A percentile compares a stretch with the other conserved stretches of the same genome.
Conservation (phyloP, 78 protist species). For the Neovahlkampfia damariscottae region DNA sequence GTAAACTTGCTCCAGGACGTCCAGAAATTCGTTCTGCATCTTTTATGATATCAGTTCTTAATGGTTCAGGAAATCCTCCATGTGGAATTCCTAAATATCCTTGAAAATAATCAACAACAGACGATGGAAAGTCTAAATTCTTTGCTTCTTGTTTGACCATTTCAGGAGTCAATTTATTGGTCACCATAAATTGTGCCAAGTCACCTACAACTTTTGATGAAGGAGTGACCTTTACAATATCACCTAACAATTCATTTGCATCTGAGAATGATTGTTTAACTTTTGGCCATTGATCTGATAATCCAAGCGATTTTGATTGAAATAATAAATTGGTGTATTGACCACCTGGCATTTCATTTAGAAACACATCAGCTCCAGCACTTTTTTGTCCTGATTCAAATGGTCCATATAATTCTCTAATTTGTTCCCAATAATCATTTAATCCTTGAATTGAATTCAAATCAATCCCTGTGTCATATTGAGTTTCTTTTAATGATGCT, state of each 20-base stretch:
- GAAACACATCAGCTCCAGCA: slow-evolving; percentile 48
- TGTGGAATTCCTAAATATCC: slow-evolving; percentile 43
- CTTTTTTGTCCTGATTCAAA: slow-evolving; percentile 23
- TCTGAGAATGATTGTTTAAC: slow-evolving; percentile 38
- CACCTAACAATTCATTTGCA: slow-evolving; percentile 65
- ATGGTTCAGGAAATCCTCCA: slow-evolving; percentile 64
- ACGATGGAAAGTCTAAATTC: slow-evolving; percentile 40
- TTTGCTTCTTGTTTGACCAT: slow-evolving; percentile 23
- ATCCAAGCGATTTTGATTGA: slow-evolving; percentile 56
- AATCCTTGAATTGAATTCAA: neutral
- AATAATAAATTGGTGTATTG: slow-evolving; percentile 77
- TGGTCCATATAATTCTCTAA: slow-evolving; percentile 15
- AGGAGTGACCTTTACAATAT: slow-evolving; percentile 78
- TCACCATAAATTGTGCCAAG: slow-evolving; percentile 1
- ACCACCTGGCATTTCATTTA: slow-evolving; percentile 86
- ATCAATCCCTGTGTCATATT: slow-evolving; percentile 18
- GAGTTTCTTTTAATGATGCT: slow-evolving; percentile 19
- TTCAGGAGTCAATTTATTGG: neutral
- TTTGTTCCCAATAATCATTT: slow-evolving; percentile 38
- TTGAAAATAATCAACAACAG: slow-evolving; percentile 57
- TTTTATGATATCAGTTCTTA: slow-evolving; percentile 20
- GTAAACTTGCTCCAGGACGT: slow-evolving; percentile 44
- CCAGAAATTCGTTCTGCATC: neutral
- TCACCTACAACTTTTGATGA: slow-evolving; percentile 38
- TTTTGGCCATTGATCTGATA: slow-evolving; percentile 45